Base-by-base conservation (phyloP, 2,329 filamentous ascomycete species). In the Metarhizium album region DNA sequence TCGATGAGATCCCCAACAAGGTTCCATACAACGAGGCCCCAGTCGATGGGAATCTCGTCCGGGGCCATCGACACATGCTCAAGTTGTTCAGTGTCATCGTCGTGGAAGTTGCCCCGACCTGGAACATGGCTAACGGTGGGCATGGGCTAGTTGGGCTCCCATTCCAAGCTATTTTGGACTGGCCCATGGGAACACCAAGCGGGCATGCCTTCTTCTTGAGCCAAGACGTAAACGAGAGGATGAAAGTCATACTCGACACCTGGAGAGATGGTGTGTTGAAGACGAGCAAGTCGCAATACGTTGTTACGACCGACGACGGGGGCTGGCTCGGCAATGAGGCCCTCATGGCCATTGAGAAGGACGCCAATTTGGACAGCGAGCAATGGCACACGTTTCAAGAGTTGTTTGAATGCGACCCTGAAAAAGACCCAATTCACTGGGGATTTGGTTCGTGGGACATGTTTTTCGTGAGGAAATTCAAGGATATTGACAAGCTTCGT, bases 381-480 rank as follows among this genome's bases (percentile, higher is more conserved):
- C 13, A 47, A 3, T n/a, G 47, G 22, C 45, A 46, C 33, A 27
- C 54, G 1, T 61, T 61, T 27, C 29, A 52, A 16, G 45, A 57
- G 14, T 46, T 60, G 7, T 61, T 59, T 46, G 11, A 48, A 3
- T 61, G 59, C 11, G 54, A 61, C n/a, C 55, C 58, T 0, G 16
- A 42, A 7, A 38, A 23, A 11, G 55, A 53, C 9, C 47, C 43
- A 0, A 35, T 29, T 2, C 51, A 57, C 38, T 56, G 45, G 53
- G 80, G 82, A 4, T 85, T 71, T 67, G 74, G 67, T 42, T 82
- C 77, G 0, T 85, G 82, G 82, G 82, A 85, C 55, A 66, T 68
- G 56, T 86, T 84, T 65, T 85, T 86, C 64, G 79, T 75, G 0
- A 71, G 82, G 7, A 48, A 67, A 2, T 76, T 83, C 55, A 68